These are phyloP conservation scores for Aspergillus panamensis DNA, from an alignment of 495 filamentous ascomycete genomes.

Conservation along the genomic window DNA sequence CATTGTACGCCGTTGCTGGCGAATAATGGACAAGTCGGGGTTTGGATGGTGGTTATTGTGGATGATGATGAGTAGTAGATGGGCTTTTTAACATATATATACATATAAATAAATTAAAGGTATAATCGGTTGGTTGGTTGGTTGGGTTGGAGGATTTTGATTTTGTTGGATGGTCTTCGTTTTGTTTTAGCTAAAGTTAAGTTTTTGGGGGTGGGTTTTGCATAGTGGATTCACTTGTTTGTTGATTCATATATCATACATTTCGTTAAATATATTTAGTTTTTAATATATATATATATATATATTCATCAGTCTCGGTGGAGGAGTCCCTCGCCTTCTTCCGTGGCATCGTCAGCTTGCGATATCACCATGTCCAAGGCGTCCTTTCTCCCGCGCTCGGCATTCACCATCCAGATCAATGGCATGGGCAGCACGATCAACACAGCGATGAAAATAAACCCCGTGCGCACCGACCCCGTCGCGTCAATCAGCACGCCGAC, in stretches of 20 bases:
- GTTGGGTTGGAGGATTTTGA: not conserved
- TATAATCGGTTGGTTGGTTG: too few species aligned
- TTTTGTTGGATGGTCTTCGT: too few species aligned
- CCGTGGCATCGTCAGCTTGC: slow-evolving; percentile 36
- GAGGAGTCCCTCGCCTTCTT: slow-evolving; percentile 37
- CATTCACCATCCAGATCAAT: slow-evolving; percentile 73
- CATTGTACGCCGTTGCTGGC: slow-evolving; percentile 60
- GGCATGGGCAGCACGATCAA: slow-evolving; percentile 74
- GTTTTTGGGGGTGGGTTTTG: not conserved
- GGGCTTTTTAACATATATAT: slow-evolving; percentile 15
- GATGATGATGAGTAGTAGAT: slow-evolving; percentile 44
- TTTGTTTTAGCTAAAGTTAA: too few species aligned
- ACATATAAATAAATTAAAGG: too few species aligned
- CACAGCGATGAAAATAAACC: slow-evolving; percentile 83
- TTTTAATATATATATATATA: too few species aligned
- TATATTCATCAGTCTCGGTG: slow-evolving; percentile 6
- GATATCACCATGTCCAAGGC: slow-evolving; percentile 59
- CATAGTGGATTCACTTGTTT: not conserved
- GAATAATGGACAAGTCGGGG: slow-evolving; percentile 54
- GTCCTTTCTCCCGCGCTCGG: slow-evolving; percentile 72
- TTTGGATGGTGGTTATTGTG: slow-evolving; percentile 62
- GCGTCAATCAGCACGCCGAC: slow-evolving; percentile 80
- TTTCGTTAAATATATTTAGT: too few species aligned
- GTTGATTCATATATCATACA: not conserved
- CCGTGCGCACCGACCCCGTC: slow-evolving; percentile 76